These are phyloP conservation scores for Dactylellina haptotyla DNA, from an alignment of 2,329 filamentous ascomycete genomes.

Conservation along the genomic window DNA sequence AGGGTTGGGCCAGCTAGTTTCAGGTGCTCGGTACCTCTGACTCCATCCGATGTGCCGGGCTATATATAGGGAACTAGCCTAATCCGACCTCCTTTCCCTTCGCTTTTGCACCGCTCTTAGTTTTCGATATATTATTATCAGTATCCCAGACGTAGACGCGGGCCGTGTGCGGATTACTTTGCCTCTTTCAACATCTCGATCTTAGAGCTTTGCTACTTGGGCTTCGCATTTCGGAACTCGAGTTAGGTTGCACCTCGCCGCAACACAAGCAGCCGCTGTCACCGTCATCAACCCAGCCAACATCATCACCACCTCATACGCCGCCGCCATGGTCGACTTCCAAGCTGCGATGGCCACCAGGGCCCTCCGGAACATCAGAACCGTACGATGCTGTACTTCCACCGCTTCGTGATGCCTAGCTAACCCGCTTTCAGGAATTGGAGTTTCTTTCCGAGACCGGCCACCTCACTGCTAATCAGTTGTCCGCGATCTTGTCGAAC, in stretches of 20 bases:
- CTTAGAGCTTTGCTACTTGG: background rate
- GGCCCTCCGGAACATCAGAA: slow-evolving; percentile 41
- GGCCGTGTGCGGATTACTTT: slow-evolving; percentile 14
- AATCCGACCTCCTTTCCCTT: background rate
- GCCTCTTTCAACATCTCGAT: slow-evolving; percentile 11
- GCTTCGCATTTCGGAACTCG: slow-evolving; percentile 36
- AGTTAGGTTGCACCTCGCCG: no score
- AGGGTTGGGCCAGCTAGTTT: no score
- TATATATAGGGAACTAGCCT: slow-evolving; percentile 20
- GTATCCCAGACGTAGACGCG: slow-evolving; percentile 21
- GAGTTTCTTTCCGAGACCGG: slow-evolving; percentile 48
- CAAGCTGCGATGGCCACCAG: slow-evolving; percentile 51
- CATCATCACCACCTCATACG: slow-evolving; percentile 8
- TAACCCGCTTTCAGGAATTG: slow-evolving; percentile 31
- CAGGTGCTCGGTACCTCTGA: background rate
- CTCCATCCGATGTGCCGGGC: background rate
- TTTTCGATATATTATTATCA: background rate
- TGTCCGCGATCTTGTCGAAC: slow-evolving; percentile 43
- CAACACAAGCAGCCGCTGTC: slow-evolving; percentile 19
- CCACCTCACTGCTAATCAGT: slow-evolving; percentile 32
- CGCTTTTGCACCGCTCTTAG: background rate
- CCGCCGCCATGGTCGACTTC: slow-evolving; percentile 42
- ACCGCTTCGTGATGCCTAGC: background rate
- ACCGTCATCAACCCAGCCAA: background rate
- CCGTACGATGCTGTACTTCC: slow-evolving; percentile 16